phyloP scores from a whole-genome alignment of 331 rosid species.

The Pyracantha coccinea region DNA sequence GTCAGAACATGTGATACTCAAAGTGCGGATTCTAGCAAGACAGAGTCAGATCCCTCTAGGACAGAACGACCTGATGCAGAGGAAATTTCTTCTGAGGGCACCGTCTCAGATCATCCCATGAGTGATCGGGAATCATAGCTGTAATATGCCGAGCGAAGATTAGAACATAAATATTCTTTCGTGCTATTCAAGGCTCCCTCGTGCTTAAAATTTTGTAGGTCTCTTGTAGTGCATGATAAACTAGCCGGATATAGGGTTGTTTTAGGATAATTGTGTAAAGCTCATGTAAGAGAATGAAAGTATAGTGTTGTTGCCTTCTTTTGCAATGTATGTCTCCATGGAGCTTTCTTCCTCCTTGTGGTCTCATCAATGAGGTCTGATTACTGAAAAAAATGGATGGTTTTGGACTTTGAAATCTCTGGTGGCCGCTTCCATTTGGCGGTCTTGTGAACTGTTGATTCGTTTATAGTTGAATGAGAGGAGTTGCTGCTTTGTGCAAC shows the following conservation, averaged over 20 bases:
- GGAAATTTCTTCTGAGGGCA: constrained; percentile 86
- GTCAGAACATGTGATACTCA: constrained; percentile 27
- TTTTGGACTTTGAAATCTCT: not conserved
- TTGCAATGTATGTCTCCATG: constrained; percentile 9
- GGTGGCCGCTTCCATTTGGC: not conserved
- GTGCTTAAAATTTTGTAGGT: constrained; percentile 93
- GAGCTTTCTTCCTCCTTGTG: not conserved
- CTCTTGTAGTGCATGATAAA: constrained; percentile 41
- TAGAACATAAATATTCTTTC: constrained; percentile 44
- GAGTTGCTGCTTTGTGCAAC: not conserved
- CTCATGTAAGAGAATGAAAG: constrained; percentile 53
- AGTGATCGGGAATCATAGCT: constrained; percentile 64
- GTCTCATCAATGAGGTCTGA: constrained; percentile 1
- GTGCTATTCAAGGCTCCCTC: constrained; percentile 50
- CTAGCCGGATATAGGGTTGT: constrained; percentile 47
- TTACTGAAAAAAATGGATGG: not conserved
- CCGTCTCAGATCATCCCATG: constrained; percentile 73
- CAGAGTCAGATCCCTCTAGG: constrained; percentile 68
- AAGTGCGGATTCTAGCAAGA: constrained; percentile 85
- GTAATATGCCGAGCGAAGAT: constrained; percentile 24
- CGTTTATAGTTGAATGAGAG: not conserved
- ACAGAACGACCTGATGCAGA: constrained; percentile 40
- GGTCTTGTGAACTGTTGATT: not conserved
- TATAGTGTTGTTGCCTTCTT: constrained; percentile 47
- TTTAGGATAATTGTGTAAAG: constrained; percentile 62